phyloP scores from a whole-genome alignment of 371 early-diverging fungal species.

The Actinomortierella wolfii region DNA sequence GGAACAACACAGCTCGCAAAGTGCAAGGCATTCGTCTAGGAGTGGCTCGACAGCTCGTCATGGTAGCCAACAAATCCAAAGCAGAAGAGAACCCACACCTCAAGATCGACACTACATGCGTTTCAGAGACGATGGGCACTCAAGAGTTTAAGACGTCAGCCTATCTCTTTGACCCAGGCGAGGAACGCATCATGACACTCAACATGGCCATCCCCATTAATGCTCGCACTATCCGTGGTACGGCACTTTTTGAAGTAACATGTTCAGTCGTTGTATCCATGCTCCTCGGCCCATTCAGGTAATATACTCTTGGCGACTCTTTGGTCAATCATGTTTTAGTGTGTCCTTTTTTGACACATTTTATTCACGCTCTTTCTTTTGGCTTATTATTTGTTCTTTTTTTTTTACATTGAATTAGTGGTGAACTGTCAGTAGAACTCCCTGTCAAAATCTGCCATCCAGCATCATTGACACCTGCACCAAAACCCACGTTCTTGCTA shows the following conservation, averaged over 20 bases:
- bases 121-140: conserved; percentile 51
- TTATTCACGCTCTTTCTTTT: conserved; percentile 43
- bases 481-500: conserved; percentile 45
- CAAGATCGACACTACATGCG: conserved; percentile 44
- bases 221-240: conserved; percentile 54
- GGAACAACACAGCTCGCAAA: conserved; percentile 53
- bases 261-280: conserved; percentile 53
- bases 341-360: not conserved
- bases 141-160: conserved; percentile 54
- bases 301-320: not conserved
- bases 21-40: conserved; percentile 60
- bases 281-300: conserved; percentile 56
- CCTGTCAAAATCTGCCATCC: conserved; percentile 62
- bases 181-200: conserved; percentile 52
- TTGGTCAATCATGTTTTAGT: too few relatives aligned
- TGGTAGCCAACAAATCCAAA: conserved; percentile 49
- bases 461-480: conserved; percentile 53
- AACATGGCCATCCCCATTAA: conserved; percentile 56
- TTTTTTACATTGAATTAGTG: conserved; percentile 26
- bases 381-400: conserved; percentile 3
- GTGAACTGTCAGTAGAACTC: conserved; percentile 55
- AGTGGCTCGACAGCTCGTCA: conserved; percentile 49
- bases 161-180: conserved; percentile 59
- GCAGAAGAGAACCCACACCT: conserved; percentile 39
- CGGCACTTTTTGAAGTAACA: conserved; percentile 55